These are phyloP conservation scores for Zygosaccharomyces sapae DNA, from an alignment of 1,139 yeast species.

Conservation along the genomic window DNA sequence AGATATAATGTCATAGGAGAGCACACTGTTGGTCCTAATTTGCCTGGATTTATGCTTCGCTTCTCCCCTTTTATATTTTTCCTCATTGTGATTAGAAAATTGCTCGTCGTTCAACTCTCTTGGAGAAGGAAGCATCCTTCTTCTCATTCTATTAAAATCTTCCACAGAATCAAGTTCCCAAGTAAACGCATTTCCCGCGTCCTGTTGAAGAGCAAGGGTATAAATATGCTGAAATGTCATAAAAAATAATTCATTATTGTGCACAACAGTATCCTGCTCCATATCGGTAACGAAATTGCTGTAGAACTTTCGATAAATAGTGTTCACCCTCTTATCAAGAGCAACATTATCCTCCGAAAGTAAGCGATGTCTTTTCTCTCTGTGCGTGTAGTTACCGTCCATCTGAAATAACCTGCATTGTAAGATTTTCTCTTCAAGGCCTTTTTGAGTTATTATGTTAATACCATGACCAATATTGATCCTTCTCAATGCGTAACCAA, in stretches of 20 bases:
- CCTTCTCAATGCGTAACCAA: neutral
- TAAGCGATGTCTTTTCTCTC: slow-evolving; percentile 16
- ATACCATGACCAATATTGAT: slow-evolving; percentile 1
- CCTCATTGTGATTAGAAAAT: slow-evolving; percentile 6
- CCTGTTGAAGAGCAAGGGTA: slow-evolving; percentile 34
- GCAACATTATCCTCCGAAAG: slow-evolving; percentile 18
- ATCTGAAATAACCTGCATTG: slow-evolving; percentile 20
- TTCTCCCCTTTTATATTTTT: slow-evolving; percentile 10
- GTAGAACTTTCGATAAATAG: slow-evolving; percentile 36
- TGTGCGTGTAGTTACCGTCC: slow-evolving; percentile 17
- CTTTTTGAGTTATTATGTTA: neutral
- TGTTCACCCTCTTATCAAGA: slow-evolving; percentile 20
- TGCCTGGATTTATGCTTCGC: slow-evolving; percentile 10
- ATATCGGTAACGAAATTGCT: slow-evolving; percentile 58
- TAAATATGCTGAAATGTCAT: slow-evolving; percentile 45
- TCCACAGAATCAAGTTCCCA: slow-evolving; percentile 64
- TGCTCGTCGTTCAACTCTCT: slow-evolving; percentile 8
- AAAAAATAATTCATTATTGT: slow-evolving; percentile 45
- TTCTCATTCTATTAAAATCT: slow-evolving; percentile 55
- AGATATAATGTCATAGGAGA: slow-evolving; percentile 46
- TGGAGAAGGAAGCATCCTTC: slow-evolving; percentile 19
- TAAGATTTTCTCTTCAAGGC: slow-evolving; percentile 14
- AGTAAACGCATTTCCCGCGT: slow-evolving; percentile 24
- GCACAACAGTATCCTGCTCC: slow-evolving; percentile 55
- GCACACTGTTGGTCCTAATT: slow-evolving; percentile 27